A percentile compares a stretch with the other conserved stretches of the same genome.
Conservation (phyloP, 2,329 filamentous ascomycete species). For the Arthrobotrys sphaeroides region DNA sequence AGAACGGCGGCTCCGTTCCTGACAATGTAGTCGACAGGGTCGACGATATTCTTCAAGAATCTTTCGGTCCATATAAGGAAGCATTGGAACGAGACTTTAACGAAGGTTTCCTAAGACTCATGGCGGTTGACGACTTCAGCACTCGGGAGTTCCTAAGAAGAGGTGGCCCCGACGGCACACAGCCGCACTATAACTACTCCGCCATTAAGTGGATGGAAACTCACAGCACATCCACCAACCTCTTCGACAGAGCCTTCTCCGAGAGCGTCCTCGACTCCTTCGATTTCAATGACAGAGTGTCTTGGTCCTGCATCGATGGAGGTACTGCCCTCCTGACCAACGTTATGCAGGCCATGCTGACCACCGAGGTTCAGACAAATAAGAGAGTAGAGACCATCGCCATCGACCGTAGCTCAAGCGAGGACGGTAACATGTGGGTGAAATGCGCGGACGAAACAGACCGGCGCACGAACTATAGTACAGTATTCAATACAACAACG, state of each 20-base stretch:
- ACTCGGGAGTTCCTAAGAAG: slow-evolving; percentile 56
- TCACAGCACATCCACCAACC: not conserved
- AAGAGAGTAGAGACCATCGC: too few relatives aligned
- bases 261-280: slow-evolving; percentile 15
- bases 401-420: too few relatives aligned
- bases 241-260: not conserved
- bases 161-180: not conserved
- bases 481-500: slow-evolving; percentile 55
- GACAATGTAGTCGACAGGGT: slow-evolving; percentile 19
- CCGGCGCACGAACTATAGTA: too few relatives aligned
- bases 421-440: too few relatives aligned
- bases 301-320: slow-evolving; percentile 19
- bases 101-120: slow-evolving; percentile 20
- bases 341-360: too few relatives aligned
- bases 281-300: not conserved
- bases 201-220: slow-evolving; percentile 41
- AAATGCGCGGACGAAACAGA: too few relatives aligned
- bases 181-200: slow-evolving; percentile 41
- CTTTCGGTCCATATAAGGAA: not conserved
- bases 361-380: too few relatives aligned
- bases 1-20: slow-evolving; percentile 23
- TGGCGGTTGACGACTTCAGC: slow-evolving; percentile 53
- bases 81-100: slow-evolving; percentile 22
- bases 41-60: not conserved
- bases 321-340: too few relatives aligned